Evolutionary conservation across 1,284 basidiomycete genomes (phyloP), one percentile per base, ranked within the genome.

Genomic region (Ganoderma lucidum): DNA sequence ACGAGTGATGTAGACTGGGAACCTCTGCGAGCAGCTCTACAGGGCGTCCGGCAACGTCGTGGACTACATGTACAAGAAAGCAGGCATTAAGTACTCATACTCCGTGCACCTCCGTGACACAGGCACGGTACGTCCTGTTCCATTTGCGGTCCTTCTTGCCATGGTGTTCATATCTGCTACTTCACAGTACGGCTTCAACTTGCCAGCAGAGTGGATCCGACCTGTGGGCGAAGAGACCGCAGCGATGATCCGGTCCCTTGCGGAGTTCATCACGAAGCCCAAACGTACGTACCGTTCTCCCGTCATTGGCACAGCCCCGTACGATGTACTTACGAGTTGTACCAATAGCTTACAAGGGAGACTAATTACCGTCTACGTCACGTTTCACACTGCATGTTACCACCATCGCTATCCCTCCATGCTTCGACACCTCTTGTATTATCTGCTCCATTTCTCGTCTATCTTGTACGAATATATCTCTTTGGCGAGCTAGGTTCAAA

Each of bases 71-170:
- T 95, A 95, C 78, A 86, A 85, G 45, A 81, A 83, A 6, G 85
- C 83, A 4, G 85, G 87, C 39, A 86, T 94, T 73, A 90, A 93
- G 73, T 96, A 91, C 83, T 86, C 90, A 1, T 97, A 93, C 79
- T 90, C 90, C 2, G 87, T 89, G 9, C 93, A 96, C 78, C 79
- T 97, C 67, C 81, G 95, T 61, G 95, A 96, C 81, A 94, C 93
- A 0, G 95, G 94, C 14, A 93, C 92, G 2, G 92, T 94, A 75
- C 74, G 91, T 83, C 3, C 17, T 5, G 23, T 44, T 71, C 23
- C n/a, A 12, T 30, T 32, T n/a, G 51, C 23, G 17, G 10, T 30
- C 10, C 48, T 23, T 17, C 37, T 5, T 37, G 2, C 0, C 19
- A 23, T n/a, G 19, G 19, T 45, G 19, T 44, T 59, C 28, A 65